Base-by-base conservation (phyloP, 768 basidiomycete genomes). In the Boletellus emodensis region DNA sequence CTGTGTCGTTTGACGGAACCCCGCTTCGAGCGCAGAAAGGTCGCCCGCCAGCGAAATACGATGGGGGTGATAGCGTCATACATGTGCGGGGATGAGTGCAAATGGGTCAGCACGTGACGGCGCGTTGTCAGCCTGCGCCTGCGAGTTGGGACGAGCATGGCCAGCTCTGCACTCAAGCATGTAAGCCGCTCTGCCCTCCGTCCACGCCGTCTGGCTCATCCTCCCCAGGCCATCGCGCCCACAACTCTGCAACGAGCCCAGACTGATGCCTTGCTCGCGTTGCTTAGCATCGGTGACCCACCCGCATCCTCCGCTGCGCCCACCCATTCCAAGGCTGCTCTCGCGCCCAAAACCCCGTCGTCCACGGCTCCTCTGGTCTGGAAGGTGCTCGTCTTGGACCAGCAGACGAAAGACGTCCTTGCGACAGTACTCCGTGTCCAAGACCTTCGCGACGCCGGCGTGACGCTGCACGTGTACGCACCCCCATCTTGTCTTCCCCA, bases 341-440 rank as follows among this genome's bases (percentile, higher is more conserved):
- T 72, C 10, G 65, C 74, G n/a, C 64, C 74, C 51, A 85, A 83
- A 57, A 66, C 74, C 3, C 72, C 81, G 2, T 68, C 77, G 7
- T 68, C 77, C 24, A 75, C 78, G 12, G 82, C 80, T 0, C 90
- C 92, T 28, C 83, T 92, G 6, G 84, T 96, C 5, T 99, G 96
- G 95, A 99, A 99, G 70, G 85, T 98, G 13, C 74, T 99, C 10
- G 86, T 99, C 2, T 75, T 99, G 48, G 96, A 99, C 68, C 92
- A 96, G 62, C 81, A 87, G 59, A 95, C 93, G 20, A 96, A 98
- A 68, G 96, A 98, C 66, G 85, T 98, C 18, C 77, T 99, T 34
- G 96, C 96, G 14, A 98, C 95, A 1, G 88, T 93, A 17, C 72
- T 99, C 56, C 83, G 94, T 47, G 96, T 99, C 7, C 94, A 97